phyloP scores from a whole-genome alignment of 2,329 filamentous ascomycete species.

The Clonostachys chloroleuca region DNA sequence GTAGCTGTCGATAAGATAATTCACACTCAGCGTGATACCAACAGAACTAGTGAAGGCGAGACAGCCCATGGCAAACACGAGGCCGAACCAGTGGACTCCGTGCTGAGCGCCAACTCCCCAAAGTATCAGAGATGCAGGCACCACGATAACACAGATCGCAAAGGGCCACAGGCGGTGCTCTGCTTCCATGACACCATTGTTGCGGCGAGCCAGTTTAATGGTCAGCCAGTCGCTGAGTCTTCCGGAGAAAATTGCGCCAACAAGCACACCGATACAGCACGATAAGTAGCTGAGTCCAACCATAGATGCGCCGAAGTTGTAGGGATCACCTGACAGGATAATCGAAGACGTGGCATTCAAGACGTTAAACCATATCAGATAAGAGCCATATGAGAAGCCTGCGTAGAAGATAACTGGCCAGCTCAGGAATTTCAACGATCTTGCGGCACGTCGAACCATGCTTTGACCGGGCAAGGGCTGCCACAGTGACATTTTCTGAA shows the following conservation, averaged over 20 bases:
- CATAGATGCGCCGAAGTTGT: conserved; percentile 20
- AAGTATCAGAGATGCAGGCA: conserved; percentile 20
- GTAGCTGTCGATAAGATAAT: conserved; percentile 33
- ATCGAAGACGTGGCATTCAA: conserved; percentile 22
- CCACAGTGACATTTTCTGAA: no score
- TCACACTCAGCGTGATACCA: conserved; percentile 28
- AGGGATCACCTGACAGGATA: conserved; percentile 21
- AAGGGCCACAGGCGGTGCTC: conserved; percentile 39
- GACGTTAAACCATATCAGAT: conserved; percentile 30
- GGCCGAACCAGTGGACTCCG: conserved; percentile 33
- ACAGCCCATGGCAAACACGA: conserved; percentile 30
- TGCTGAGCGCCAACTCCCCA: conserved; percentile 28
- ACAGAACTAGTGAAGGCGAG: conserved; percentile 24
- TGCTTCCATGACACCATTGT: conserved; percentile 32
- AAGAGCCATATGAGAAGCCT: conserved; percentile 34
- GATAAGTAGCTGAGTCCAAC: conserved; percentile 1
- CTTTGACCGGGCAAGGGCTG: no score
- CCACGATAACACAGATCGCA: conserved; percentile 17
- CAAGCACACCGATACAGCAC: not conserved
- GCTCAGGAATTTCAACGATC: conserved; percentile 32
- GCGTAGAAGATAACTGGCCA: conserved; percentile 37
- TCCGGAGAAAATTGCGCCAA: conserved; percentile 19
- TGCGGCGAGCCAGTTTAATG: conserved; percentile 28
- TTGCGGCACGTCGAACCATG: conserved; percentile 15
- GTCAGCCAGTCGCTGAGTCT: conserved; percentile 29